These are phyloP conservation scores for Fusarium mexicanum DNA, from an alignment of 2,329 filamentous ascomycete genomes.

Conservation along the genomic window DNA sequence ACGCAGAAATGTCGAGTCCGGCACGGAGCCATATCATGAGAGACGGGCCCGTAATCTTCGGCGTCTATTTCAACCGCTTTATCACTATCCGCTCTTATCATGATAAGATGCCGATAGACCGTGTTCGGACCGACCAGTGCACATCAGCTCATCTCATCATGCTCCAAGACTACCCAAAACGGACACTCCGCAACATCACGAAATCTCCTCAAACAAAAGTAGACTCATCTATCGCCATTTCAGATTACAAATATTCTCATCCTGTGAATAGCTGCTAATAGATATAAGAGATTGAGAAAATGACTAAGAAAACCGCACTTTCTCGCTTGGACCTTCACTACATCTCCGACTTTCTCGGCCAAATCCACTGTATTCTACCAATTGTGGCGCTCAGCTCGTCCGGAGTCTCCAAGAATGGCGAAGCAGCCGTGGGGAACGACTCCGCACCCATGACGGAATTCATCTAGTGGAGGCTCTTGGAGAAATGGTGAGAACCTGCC, in stretches of 20 bases:
- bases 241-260: not conserved
- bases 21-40: not conserved
- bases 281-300: not conserved
- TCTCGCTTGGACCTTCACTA: slow-evolving; percentile 35
- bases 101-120: not conserved
- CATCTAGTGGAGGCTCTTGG: slow-evolving; percentile 19
- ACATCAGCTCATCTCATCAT: not conserved
- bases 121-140: not conserved
- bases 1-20: slow-evolving; percentile 1
- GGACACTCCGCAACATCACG: slow-evolving; percentile 7
- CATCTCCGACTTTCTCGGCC: slow-evolving; percentile 33
- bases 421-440: slow-evolving; percentile 35
- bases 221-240: not conserved
- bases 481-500: not conserved
- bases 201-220: not conserved
- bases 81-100: not conserved
- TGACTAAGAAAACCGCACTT: slow-evolving; percentile 24
- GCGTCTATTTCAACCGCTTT: not conserved
- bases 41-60: not conserved
- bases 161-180: not conserved
- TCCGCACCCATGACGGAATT: slow-evolving; percentile 41
- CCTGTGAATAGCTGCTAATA: not conserved
- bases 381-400: slow-evolving; percentile 28
- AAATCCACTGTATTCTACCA: slow-evolving; percentile 33
- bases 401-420: slow-evolving; percentile 16